Evolutionary conservation across 352 stramenopile genomes (phyloP).

Genomic region (Phytophthora sp.): DNA sequence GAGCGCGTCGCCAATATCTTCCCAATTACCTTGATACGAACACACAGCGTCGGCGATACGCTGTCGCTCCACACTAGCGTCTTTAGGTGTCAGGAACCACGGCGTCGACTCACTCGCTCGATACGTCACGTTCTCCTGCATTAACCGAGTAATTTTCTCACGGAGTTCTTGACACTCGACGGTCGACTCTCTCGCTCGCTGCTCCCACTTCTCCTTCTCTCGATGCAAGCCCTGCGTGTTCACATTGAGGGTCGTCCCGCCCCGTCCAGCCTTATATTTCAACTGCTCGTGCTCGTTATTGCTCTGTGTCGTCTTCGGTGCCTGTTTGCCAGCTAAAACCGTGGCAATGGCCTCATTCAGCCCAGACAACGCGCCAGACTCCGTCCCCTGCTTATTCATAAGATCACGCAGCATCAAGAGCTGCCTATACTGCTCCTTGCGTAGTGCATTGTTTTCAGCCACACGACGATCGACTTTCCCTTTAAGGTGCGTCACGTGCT

Average conservation of each 20-base stretch:
- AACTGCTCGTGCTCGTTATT: slow-evolving; percentile 17
- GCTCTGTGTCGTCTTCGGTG: slow-evolving; percentile 8
- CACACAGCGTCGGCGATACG: slow-evolving; percentile 64
- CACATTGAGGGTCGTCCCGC: slow-evolving; percentile 13
- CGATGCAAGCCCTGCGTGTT: slow-evolving; percentile 37
- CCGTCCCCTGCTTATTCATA: slow-evolving; percentile 59
- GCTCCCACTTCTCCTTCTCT: slow-evolving; percentile 76
- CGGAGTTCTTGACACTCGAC: slow-evolving; percentile 58
- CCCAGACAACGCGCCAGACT: slow-evolving; percentile 50
- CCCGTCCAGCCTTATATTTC: slow-evolving; percentile 17
- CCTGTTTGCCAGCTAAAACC: slow-evolving; percentile 30
- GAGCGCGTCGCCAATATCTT: slow-evolving; percentile 57
- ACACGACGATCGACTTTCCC: slow-evolving; percentile 69
- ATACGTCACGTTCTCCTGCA: slow-evolving; percentile 47
- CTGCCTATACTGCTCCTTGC: slow-evolving; percentile 79
- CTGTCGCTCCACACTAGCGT: slow-evolving; percentile 52
- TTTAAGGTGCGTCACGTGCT: slow-evolving; percentile 44
- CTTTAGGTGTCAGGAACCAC: slow-evolving; percentile 55
- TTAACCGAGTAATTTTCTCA: slow-evolving; percentile 49
- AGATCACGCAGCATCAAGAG: slow-evolving; percentile 75
- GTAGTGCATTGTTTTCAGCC: slow-evolving; percentile 66
- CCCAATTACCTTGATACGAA: slow-evolving; percentile 58
- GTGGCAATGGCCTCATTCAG: slow-evolving; percentile 69
- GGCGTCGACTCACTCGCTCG: slow-evolving; percentile 33
- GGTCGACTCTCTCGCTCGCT: slow-evolving; percentile 52